Evolutionary conservation across 176 grass and related monocot species (phyloP).

Genomic region (Aegilops longissima): DNA sequence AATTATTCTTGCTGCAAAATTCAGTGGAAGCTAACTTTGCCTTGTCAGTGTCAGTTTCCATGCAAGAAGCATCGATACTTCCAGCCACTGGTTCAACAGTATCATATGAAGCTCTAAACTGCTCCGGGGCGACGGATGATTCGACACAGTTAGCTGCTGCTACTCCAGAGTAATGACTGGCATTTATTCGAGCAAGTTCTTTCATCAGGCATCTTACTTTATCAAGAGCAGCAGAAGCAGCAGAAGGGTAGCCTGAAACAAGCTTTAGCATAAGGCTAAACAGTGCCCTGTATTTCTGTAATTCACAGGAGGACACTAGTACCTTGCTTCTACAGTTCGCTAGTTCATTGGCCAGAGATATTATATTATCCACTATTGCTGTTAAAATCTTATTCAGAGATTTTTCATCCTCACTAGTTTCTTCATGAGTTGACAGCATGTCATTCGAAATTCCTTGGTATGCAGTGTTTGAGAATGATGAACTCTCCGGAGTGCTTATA

Average conservation of each 20-base stretch:
- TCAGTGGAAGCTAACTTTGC: conserved; percentile 9
- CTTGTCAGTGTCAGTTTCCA: conserved; percentile 17
- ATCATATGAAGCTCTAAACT: conserved; percentile 19
- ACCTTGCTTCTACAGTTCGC: conserved; percentile 14
- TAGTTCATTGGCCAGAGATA: conserved; percentile 42
- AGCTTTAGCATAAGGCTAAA: conserved; percentile 62
- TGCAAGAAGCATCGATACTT: conserved; percentile 17
- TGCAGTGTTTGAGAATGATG: conserved; percentile 12
- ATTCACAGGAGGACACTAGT: conserved; percentile 27
- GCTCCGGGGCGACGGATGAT: conserved; percentile 15
- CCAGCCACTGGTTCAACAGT: conserved; percentile 12
- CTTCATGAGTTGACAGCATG: conserved; percentile 28
- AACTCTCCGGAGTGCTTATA: background rate
- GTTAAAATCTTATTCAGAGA: conserved; percentile 41
- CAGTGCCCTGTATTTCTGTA: conserved; percentile 38
- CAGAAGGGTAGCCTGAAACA: conserved; percentile 55
- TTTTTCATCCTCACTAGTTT: conserved; percentile 30
- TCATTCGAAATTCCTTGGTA: conserved; percentile 31
- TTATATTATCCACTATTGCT: conserved; percentile 42
- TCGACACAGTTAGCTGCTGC: conserved; percentile 10
- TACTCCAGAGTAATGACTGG: conserved; percentile 8
- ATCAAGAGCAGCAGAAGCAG: conserved; percentile 54
- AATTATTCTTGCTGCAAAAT: conserved; percentile 15
- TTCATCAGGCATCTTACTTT: conserved; percentile 50
- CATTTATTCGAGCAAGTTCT: conserved; percentile 41